Evolutionary conservation across 2,329 filamentous ascomycete genomes (phyloP).

Genomic region (Alternaria sp.): DNA sequence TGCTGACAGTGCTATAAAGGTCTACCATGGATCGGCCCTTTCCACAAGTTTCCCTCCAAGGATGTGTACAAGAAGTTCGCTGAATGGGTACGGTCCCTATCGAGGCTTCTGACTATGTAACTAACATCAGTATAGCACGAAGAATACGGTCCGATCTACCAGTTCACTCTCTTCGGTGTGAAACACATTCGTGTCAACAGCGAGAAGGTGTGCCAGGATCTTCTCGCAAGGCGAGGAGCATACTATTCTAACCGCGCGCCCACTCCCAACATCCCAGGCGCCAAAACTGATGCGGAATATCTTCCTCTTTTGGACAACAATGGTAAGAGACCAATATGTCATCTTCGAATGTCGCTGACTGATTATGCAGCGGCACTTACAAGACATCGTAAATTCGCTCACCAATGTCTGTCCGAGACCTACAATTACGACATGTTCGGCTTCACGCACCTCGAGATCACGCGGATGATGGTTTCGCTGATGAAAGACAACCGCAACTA

Average conservation of each 20-base stretch:
- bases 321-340: too few species aligned
- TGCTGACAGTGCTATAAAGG: neutral
- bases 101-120: neutral
- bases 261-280: constrained; percentile 4
- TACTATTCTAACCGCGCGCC: constrained; percentile 1
- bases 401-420: constrained; percentile 1
- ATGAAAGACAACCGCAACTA: constrained; percentile 6
- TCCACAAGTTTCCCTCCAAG: neutral
- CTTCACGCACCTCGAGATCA: constrained; percentile 4
- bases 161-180: neutral
- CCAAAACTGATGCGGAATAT: constrained; percentile 1
- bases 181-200: constrained; percentile 2
- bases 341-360: neutral
- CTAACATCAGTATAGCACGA: neutral
- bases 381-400: constrained; percentile 2
- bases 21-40: constrained; percentile 2
- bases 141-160: constrained; percentile 2
- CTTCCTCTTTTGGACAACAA: constrained; percentile 4
- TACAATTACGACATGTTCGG: constrained; percentile 8
- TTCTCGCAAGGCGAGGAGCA: constrained; percentile 4
- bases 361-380: neutral
- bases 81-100: neutral
- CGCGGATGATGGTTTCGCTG: constrained; percentile 2
- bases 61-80: constrained; percentile 3
- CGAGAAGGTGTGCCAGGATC: constrained; percentile 2